A percentile compares a stretch with the other conserved stretches of the same genome.
phyloP scores from a whole-genome alignment of 495 filamentous ascomycete species.

The Parathielavia hyrcaniae region DNA sequence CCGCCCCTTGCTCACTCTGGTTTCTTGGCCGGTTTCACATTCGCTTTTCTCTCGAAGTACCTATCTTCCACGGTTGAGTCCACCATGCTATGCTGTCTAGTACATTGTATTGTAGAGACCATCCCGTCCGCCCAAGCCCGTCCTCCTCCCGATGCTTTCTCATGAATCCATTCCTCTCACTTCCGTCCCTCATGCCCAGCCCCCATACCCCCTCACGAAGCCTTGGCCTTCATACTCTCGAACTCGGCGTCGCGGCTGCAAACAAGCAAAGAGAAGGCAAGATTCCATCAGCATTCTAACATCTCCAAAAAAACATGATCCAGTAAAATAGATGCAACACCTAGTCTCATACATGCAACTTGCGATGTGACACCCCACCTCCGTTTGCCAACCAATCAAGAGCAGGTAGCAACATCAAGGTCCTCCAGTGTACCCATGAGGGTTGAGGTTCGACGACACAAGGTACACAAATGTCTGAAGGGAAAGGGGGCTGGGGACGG shows the following conservation, averaged over 20 bases:
- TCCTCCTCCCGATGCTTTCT: neutral
- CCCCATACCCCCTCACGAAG: neutral
- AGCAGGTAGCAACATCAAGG: neutral
- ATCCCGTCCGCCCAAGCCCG: neutral
- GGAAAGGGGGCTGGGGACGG: neutral
- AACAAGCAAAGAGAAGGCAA: constrained; percentile 5
- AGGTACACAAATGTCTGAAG: neutral
- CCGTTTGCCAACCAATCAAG: neutral
- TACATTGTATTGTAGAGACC: too few relatives aligned
- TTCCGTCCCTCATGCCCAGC: too few relatives aligned
- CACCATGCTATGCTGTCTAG: too few relatives aligned
- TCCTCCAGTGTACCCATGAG: neutral
- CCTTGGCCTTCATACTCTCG: constrained; percentile 23
- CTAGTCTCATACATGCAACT: neutral
- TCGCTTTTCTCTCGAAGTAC: too few relatives aligned
- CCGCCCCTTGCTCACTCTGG: too few relatives aligned
- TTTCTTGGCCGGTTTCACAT: too few relatives aligned
- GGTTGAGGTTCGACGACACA: too few relatives aligned
- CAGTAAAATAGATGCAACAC: neutral
- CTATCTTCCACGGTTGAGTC: too few relatives aligned
- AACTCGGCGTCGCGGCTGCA: constrained; percentile 15
- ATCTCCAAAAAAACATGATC: neutral
- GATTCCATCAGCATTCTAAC: constrained; percentile 14
- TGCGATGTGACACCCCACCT: neutral
- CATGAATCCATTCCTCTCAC: neutral